Evolutionary conservation across 345 rosid species (phyloP), one percentile per base, ranked within the genome.

Genomic region (Chamaenerion angustifolium): DNA sequence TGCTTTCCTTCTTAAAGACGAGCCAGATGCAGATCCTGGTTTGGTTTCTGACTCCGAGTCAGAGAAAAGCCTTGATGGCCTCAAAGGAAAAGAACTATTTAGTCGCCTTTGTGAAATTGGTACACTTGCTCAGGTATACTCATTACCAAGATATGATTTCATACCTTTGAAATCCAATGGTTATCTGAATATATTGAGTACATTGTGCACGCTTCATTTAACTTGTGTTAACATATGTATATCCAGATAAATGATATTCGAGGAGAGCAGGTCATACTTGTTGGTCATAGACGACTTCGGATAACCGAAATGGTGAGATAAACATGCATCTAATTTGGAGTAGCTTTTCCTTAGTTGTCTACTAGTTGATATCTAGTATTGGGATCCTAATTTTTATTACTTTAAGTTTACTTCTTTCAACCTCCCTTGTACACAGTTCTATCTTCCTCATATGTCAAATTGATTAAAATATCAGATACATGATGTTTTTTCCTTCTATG

Each of bases 1-100:
- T 48, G 94, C 99, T 18, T 88, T 92, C 74, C 96, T 92, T 72
- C 63, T 92, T 40, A 88, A 92, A 76, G 96, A 92, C 71, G 94
- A 81, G 54, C 70, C 81, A 7, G 85, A 72, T 47, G 56, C 75
- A 61, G 96, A 88, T 73, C 65, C 94, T 57, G 72, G 66, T 53
- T 45, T 64, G 49, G 76, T 74, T 65, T 65, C 88, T 45, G 71
- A 71, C 56, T 58, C 84, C 47, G 95, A 88, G 47, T 40, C 77
- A 25, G 96, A 87, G 44, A 92, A 87, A 77, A 76, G 62, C 55
- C 62, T 75, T 16, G 58, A 57, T 46, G 90, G 80, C 10, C 69
- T 92, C 25, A 84, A 78, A 73, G 98, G 98, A 56, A 82, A 85
- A 73, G 88, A 82, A 16, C 66, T 92, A 49, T 82, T 66, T 56